Evolutionary conservation across 768 basidiomycete genomes (phyloP), one percentile per base, ranked within the genome.

Genomic region (Favolaschia claudopus): DNA sequence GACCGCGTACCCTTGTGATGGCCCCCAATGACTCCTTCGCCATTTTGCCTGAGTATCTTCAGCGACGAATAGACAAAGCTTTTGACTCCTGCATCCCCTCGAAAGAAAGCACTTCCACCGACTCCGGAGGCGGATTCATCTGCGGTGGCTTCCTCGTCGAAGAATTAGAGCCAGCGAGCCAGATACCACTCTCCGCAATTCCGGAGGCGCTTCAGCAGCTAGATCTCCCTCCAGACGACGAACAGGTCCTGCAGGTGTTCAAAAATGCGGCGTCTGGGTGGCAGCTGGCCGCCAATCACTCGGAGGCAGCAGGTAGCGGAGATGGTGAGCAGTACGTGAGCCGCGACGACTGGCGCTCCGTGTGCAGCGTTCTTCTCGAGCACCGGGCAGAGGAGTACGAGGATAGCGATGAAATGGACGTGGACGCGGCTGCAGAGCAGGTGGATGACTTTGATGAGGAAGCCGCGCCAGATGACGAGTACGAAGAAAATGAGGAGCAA

Each of bases 211-310:
- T 95, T 2, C 81, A 82, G 62, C 66, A 76, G n/a, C 79, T 95
- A 19, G 85, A 88, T 60, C 77, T 93, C 8, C 84, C 85, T 9
- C 80, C 88, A 24, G 87, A 92, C 69, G 92, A 94, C 66, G 80
- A 82, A n/a, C 84, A 91, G 50, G 79, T 92, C 12, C 79, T 94
- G 5, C 69, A 79, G 2, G 88, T 92, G 2, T 92, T 95, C 72
- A 79, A 79, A 33, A 91, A 89, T 59, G 92, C 93, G 3, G 88
- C 89, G 0, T 77, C 83, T 2, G 92, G 91, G n/a, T 93, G 92
- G 92, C 76, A 72, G 13, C 73, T 73, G 10, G 59, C 68, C 32
- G 65, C 67, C 17, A 66, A 66, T 43, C 38, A 58, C 19, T 45
- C 59, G 28, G 48, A 60, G 2, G 62, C 67, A 6, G 52, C 60